Evolutionary conservation across 2,329 filamentous ascomycete species (phyloP).

Genomic region (Diaporthe helianthi): DNA sequence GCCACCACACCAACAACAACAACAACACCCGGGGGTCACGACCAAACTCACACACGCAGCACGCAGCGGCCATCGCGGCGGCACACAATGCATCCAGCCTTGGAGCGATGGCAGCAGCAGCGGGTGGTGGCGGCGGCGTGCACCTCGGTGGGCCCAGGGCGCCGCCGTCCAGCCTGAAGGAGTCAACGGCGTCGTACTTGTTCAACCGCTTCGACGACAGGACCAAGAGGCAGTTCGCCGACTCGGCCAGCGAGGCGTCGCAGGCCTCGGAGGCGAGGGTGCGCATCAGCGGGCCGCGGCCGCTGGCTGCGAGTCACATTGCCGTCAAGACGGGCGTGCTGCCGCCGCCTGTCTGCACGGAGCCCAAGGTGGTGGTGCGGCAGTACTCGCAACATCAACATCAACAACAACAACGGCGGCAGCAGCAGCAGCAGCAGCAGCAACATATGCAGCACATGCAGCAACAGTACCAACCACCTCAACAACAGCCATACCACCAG

Average conservation of each 20-base stretch:
- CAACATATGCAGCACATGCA: background rate
- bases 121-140: background rate
- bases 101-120: background rate
- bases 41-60: constrained; percentile 32
- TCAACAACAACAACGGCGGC: background rate
- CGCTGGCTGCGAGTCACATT: constrained; percentile 28
- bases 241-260: constrained; percentile 29
- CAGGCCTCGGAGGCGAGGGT: constrained; percentile 22
- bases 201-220: constrained; percentile 29
- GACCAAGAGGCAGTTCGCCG: constrained; percentile 32
- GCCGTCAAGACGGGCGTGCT: constrained; percentile 37
- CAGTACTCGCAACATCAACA: background rate
- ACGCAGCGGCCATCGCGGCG: constrained; percentile 33
- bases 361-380: constrained; percentile 18
- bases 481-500: background rate
- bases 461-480: background rate
- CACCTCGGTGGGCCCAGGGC: constrained; percentile 28
- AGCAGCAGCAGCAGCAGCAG: background rate
- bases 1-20: background rate
- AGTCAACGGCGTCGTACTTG: constrained; percentile 8
- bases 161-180: constrained; percentile 25
- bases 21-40: constrained; percentile 4
- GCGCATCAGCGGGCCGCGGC: constrained; percentile 29
- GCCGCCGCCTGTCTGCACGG: constrained; percentile 30
- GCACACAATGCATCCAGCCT: background rate